A percentile compares a stretch with the other conserved stretches of the same genome.
phyloP scores from a whole-genome alignment of 2,329 filamentous ascomycete genomes.

The Fusarium pseudoanthophilum region DNA sequence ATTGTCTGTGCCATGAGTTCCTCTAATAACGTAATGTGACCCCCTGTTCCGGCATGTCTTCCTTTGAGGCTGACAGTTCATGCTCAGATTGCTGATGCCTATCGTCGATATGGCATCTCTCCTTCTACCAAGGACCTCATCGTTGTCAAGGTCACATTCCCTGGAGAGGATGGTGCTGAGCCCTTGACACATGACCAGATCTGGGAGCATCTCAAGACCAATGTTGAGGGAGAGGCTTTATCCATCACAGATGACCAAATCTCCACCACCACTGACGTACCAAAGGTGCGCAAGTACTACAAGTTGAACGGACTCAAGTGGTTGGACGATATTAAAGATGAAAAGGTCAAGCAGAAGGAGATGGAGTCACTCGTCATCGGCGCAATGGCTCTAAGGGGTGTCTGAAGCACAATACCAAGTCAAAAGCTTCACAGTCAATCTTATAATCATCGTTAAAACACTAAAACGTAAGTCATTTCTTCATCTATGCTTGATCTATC shows the following conservation, averaged over 20 bases:
- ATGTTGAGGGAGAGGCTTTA: conserved; percentile 70
- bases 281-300: conserved; percentile 84
- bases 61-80: conserved; percentile 15
- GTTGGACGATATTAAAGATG: conserved; percentile 58
- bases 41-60: not conserved
- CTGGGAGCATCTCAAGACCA: conserved; percentile 67
- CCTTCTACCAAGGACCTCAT: conserved; percentile 78
- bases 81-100: conserved; percentile 85
- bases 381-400: conserved; percentile 72
- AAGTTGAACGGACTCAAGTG: conserved; percentile 75
- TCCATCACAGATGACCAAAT: conserved; percentile 74
- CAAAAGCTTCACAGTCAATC: conserved; percentile 1
- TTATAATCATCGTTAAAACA: conserved; percentile 13
- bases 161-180: conserved; percentile 56
- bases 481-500: conserved; percentile 43
- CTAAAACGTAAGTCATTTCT: conserved; percentile 45
- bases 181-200: conserved; percentile 58
- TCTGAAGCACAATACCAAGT: conserved; percentile 37
- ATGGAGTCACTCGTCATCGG: conserved; percentile 78
- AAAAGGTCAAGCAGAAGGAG: conserved; percentile 59
- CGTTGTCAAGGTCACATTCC: conserved; percentile 79
- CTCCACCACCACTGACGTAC: conserved; percentile 67
- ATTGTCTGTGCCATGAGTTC: conserved; percentile 83
- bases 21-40: conserved; percentile 76
- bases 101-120: conserved; percentile 85